phyloP scores from a whole-genome alignment of 164 flowering plant species.

The Annona squamosa region DNA sequence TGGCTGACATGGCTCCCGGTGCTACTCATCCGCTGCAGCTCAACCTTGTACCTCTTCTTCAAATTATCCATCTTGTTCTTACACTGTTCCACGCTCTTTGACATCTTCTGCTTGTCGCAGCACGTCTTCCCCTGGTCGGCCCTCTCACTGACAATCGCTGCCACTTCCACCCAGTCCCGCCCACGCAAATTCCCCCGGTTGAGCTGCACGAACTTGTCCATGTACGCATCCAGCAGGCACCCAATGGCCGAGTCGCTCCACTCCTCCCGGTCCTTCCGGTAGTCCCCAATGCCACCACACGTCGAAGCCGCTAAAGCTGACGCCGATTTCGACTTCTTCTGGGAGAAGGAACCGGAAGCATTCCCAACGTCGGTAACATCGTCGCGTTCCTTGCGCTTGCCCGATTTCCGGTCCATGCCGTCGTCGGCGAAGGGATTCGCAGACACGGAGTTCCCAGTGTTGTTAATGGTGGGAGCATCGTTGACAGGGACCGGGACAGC shows the following conservation, averaged over 20 bases:
- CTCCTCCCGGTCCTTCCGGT: slow-evolving; percentile 40
- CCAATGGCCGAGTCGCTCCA: slow-evolving; percentile 43
- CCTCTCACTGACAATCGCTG: slow-evolving; percentile 26
- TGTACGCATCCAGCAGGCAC: slow-evolving; percentile 34
- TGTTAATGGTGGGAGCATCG: slow-evolving; percentile 7
- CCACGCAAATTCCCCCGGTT: slow-evolving; percentile 41
- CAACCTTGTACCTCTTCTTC: slow-evolving; percentile 91
- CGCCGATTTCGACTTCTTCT: slow-evolving; percentile 16
- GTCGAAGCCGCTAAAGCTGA: background rate
- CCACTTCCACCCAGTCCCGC: slow-evolving; percentile 46
- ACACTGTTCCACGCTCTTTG: slow-evolving; percentile 88
- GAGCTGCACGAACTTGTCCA: slow-evolving; percentile 35
- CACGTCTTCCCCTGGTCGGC: slow-evolving; percentile 14
- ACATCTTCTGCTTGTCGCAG: slow-evolving; percentile 7
- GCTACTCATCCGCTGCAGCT: slow-evolving; percentile 64
- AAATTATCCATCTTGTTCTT: slow-evolving; percentile 93
- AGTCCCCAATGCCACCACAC: slow-evolving; percentile 17
- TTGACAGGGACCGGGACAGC: slow-evolving; percentile 7
- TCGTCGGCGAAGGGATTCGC: slow-evolving; percentile 31
- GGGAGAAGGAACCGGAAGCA: slow-evolving; percentile 25
- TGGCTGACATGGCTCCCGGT: slow-evolving; percentile 54
- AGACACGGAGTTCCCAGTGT: background rate
- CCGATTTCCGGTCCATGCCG: slow-evolving; percentile 24
- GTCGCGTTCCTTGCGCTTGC: slow-evolving; percentile 45
- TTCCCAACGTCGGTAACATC: slow-evolving; percentile 48